Base-by-base conservation (phyloP, 305 asterid species). In the Coffea humblotiana region DNA sequence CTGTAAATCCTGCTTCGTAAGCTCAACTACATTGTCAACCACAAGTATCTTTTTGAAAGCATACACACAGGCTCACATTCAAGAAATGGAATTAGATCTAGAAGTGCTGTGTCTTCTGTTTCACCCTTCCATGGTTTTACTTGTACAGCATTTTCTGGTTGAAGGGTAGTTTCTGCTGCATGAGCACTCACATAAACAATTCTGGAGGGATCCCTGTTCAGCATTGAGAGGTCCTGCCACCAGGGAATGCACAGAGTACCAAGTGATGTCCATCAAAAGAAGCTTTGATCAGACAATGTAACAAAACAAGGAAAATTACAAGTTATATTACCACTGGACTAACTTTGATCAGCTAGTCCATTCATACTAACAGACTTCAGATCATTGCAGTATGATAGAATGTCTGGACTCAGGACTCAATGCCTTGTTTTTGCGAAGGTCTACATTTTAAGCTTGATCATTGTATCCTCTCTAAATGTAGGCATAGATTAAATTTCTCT, bases 61-160 rank as follows among this genome's bases (percentile, higher is more conserved):
- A 76, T 58, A 61, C 61, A 25, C 27, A 43, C 14, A 79, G 82
- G 77, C 95, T 89, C 84, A 93, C 99, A 95, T 85, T 95, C 99
- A 76, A 95, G 93, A 84, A 95, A 95, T 4, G 97, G 97, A 77
- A 93, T 91, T 54, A 93, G 94, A 90, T 95, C 97, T 83, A 95
- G 21, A 75, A 95, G 98, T 65, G 87, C 85, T 29, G 99, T 92
- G 81, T 93, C 99, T 0, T 94, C 97, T 16, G 83, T 80, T 85
- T 93, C 97, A 63, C 99, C 97, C 84, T 83, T 85, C 96, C 95
- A 95, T 75, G 88, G 84, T 86, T 92, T 93, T 85, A 95, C 67
- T 76, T 88, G 88, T 78, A 93, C 79, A 78, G 87, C 84, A 76
- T 93, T 95, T 79, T 95, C 98, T 72, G 92, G 90, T 84, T 95